These are phyloP conservation scores for Blastocystis hominis DNA, from an alignment of 352 stramenopile species.

Conservation along the genomic window DNA sequence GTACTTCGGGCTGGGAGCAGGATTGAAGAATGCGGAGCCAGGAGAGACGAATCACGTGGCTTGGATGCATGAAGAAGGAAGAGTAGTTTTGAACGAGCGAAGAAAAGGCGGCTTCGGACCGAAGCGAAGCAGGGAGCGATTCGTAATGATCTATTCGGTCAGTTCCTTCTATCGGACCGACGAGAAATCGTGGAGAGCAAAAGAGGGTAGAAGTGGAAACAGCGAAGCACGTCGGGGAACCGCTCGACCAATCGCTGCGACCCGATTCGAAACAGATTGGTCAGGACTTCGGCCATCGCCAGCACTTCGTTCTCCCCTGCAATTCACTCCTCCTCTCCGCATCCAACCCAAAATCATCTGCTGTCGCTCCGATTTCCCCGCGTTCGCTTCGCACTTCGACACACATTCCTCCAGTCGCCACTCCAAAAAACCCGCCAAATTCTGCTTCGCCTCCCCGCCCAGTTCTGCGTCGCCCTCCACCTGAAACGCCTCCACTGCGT, in stretches of 20 bases:
- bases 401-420: not conserved
- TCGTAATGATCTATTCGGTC: not conserved
- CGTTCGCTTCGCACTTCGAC: not conserved
- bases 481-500: not conserved
- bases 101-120: not conserved
- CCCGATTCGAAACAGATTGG: not conserved
- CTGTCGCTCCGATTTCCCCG: not conserved
- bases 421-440: not conserved
- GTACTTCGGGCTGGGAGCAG: constrained; percentile 9
- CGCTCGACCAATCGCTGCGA: not conserved
- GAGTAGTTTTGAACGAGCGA: not conserved
- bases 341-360: not conserved
- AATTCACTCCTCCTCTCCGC: not conserved
- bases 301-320: not conserved
- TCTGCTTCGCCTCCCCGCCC: too few relatives aligned
- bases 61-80: not conserved
- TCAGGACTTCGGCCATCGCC: not conserved
- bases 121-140: not conserved
- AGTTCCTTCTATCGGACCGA: not conserved
- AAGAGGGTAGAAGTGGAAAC: not conserved
- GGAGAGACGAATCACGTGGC: not conserved
- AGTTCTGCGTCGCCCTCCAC: not conserved
- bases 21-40: constrained; percentile 1
- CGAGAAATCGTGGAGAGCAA: not conserved
- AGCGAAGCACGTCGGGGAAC: not conserved